Percentiles rank a stretch among this genome's conserved stretches.
phyloP scores from a whole-genome alignment of 331 rosid species.

The Pyrus hybrid region DNA sequence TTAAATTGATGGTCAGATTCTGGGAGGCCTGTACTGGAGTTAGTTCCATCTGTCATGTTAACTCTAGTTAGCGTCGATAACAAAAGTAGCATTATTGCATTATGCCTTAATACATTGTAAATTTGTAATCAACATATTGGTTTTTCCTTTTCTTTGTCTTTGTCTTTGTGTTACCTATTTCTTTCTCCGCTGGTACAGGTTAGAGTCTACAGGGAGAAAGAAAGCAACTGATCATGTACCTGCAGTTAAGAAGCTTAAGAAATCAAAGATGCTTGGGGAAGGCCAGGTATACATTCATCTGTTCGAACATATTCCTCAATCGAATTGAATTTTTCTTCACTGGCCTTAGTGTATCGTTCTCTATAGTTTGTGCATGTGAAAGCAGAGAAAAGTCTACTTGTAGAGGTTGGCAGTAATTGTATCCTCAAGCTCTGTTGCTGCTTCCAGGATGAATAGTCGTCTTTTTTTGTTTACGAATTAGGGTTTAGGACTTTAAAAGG shows the following conservation, averaged over 20 bases:
- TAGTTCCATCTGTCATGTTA: no score
- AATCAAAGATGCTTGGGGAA: slow-evolving; percentile 98
- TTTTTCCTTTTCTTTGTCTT: not conserved
- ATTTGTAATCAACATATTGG: not conserved
- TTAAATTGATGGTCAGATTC: no score
- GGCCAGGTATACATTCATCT: slow-evolving; percentile 61
- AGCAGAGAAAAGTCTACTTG: slow-evolving; percentile 93
- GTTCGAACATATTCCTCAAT: not conserved
- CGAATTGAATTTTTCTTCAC: slow-evolving; percentile 7
- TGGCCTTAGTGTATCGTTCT: slow-evolving; percentile 3
- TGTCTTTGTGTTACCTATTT: slow-evolving; percentile 13
- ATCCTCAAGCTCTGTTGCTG: slow-evolving; percentile 86
- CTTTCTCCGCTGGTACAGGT: slow-evolving; percentile 42
- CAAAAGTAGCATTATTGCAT: no score
- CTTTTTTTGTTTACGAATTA: not conserved
- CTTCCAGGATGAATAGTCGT: slow-evolving; percentile 77
- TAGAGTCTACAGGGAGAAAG: slow-evolving; percentile 80
- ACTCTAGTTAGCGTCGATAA: no score
- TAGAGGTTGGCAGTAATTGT: slow-evolving; percentile 92
- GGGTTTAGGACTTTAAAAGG: not conserved
- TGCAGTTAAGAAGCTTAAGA: slow-evolving; percentile 97
- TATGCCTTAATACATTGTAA: not conserved
- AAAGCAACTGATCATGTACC: slow-evolving; percentile 80
- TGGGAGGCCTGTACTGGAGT: no score
- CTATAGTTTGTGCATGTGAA: slow-evolving; percentile 90